Evolutionary conservation across 1,284 basidiomycete genomes (phyloP).

Genomic region (Hemileia vastatrix): DNA sequence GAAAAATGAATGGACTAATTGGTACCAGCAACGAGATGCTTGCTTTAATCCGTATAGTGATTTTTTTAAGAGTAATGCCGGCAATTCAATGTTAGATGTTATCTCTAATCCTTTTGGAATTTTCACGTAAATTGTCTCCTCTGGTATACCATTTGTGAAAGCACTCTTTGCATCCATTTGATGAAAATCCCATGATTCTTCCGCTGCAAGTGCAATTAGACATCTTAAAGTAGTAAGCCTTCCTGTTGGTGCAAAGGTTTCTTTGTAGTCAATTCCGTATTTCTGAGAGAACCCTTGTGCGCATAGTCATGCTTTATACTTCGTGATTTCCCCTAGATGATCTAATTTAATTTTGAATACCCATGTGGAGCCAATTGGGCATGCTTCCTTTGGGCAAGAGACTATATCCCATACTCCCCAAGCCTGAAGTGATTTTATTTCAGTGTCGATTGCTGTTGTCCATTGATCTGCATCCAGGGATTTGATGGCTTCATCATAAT

Average conservation of each 20-base stretch:
- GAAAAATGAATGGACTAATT: too few species aligned
- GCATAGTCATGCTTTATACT: constrained; percentile 23
- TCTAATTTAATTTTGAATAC: constrained; percentile 15
- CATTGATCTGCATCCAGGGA: too few species aligned
- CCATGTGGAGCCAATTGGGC: too few species aligned
- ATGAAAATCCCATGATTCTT: constrained; percentile 2
- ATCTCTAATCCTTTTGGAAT: background rate
- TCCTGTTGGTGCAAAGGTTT: constrained; percentile 22
- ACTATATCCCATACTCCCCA: too few species aligned
- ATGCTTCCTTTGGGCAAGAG: too few species aligned
- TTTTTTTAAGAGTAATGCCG: too few species aligned
- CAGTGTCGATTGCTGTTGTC: too few species aligned
- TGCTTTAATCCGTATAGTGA: too few species aligned
- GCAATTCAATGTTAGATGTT: too few species aligned
- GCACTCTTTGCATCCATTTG: constrained; percentile 23
- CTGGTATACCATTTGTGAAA: constrained; percentile 17
- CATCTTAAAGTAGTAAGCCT: background rate
- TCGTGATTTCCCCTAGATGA: background rate
- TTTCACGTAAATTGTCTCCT: background rate
- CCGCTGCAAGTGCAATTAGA: constrained; percentile 18
- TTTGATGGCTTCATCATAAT: too few species aligned
- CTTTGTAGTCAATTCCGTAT: constrained; percentile 19
- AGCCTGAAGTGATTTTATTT: too few species aligned
- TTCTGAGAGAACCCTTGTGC: constrained; percentile 23
- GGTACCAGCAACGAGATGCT: too few species aligned